These are phyloP conservation scores for Lithospermum erythrorhizon DNA, from an alignment of 257 asterid species.

Conservation along the genomic window DNA sequence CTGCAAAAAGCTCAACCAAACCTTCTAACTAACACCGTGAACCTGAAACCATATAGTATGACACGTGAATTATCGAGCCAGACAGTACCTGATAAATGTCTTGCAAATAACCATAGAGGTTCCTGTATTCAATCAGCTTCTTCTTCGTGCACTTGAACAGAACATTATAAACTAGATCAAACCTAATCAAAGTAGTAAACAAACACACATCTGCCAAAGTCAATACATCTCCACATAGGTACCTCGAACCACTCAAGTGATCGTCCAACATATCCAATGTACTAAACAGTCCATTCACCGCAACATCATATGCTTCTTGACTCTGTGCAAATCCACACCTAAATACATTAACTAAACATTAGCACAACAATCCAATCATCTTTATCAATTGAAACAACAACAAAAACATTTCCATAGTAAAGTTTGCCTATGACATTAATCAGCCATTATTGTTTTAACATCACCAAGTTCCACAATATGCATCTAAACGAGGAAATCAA, in stretches of 20 bases:
- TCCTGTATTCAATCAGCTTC: conserved; percentile 66
- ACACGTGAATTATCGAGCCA: neutral
- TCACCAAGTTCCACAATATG: neutral
- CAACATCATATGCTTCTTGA: conserved; percentile 71
- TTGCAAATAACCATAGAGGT: conserved; percentile 61
- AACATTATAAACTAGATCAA: conserved; percentile 74
- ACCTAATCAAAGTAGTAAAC: conserved; percentile 82
- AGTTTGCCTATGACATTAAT: neutral
- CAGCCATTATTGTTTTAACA: neutral
- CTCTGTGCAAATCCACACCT: conserved; percentile 98
- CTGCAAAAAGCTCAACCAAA: neutral
- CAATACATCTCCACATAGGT: conserved; percentile 62
- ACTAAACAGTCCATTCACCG: conserved; percentile 50
- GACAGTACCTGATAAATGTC: conserved; percentile 82
- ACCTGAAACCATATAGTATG: too few species aligned
- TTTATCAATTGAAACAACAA: neutral
- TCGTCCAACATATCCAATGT: conserved; percentile 59
- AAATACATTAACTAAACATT: conserved; percentile 1
- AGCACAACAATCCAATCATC: neutral
- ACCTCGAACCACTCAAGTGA: conserved; percentile 51
- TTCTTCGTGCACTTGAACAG: conserved; percentile 92
- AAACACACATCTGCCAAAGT: conserved; percentile 87
- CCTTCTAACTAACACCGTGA: neutral
- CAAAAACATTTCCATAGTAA: neutral
- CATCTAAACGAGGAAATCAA: neutral